Evolutionary conservation across 768 basidiomycete species (phyloP), one percentile per base, ranked within the genome.

Genomic region (Mycena indigotica): DNA sequence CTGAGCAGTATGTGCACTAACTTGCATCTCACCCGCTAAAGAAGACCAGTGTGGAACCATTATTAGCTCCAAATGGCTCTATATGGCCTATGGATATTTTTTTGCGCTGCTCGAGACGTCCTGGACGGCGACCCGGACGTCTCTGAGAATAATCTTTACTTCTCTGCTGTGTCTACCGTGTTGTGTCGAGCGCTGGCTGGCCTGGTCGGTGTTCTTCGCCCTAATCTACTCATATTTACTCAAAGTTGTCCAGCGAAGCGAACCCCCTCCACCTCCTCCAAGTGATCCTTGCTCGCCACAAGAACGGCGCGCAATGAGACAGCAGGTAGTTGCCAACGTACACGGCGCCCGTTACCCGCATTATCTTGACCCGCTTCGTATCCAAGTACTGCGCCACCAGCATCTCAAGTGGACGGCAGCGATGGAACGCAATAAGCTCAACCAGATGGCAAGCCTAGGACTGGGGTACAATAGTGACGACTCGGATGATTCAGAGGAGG

Each of bases 81-180:
- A 21, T 63, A 1, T 63, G 57, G 57, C 57, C 61, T 13, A 63
- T 63, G 32, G 57, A 63, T 41, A 63, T 63, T 46, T 63, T n/a
- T 63, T 40, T 28, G 21, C 19, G 57, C 61, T 4, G 61, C 61
- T 5, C 54, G 55, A 23, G 28, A 13, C n/a, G 57, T 51, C 0
- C 38, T 63, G 25, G 55, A 63, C 32, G 23, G 26, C 32, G 57
- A 59, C 13, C 61, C 61, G 8, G 48, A 56, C 19, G 24, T 40
- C 29, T 51, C 55, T 1, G 35, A 19, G 3, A 56, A 50, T 12
- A 39, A 39, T 3, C 52, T 63, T 1, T 63, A 63, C 39, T 63
- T 63, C 35, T 30, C 57, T 23, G 54, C 57, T 39, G 55, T 63
- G 6, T 58, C 57, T 12, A 21, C 51, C 0, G 52, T 63, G 1